phyloP scores from a whole-genome alignment of 257 asterid genomes.

The Nicotiana benthamiana region DNA sequence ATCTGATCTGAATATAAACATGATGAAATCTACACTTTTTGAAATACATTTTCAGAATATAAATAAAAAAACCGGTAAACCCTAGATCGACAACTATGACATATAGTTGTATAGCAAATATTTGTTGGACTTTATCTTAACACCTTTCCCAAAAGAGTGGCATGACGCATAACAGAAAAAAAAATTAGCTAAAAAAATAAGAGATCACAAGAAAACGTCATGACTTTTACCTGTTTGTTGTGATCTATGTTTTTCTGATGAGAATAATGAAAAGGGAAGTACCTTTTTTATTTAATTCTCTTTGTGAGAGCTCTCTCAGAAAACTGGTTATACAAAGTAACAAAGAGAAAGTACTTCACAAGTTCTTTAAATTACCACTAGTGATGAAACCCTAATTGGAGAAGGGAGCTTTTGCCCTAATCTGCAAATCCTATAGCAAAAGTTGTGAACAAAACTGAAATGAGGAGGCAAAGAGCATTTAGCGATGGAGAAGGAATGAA shows the following conservation, averaged over 20 bases:
- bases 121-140: neutral
- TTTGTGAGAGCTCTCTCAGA: neutral
- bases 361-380: neutral
- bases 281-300: neutral
- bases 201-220: neutral
- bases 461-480: conserved; percentile 39
- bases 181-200: neutral
- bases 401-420: neutral
- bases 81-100: conserved; percentile 1
- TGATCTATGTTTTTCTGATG: neutral
- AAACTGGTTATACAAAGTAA: neutral
- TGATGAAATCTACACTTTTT: too few relatives aligned
- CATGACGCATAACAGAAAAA: neutral
- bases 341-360: neutral
- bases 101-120: neutral
- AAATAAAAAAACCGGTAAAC: neutral
- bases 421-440: neutral
- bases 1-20: neutral
- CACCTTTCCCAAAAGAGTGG: neutral
- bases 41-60: neutral
- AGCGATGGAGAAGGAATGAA: conserved; percentile 53
- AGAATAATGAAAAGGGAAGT: neutral
- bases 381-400: conserved; percentile 24
- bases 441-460: conserved; percentile 3
- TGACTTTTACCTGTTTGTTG: neutral